These are phyloP conservation scores for Obelidium mucronatum DNA, from an alignment of 192 early-diverging fungal species.

Conservation along the genomic window DNA sequence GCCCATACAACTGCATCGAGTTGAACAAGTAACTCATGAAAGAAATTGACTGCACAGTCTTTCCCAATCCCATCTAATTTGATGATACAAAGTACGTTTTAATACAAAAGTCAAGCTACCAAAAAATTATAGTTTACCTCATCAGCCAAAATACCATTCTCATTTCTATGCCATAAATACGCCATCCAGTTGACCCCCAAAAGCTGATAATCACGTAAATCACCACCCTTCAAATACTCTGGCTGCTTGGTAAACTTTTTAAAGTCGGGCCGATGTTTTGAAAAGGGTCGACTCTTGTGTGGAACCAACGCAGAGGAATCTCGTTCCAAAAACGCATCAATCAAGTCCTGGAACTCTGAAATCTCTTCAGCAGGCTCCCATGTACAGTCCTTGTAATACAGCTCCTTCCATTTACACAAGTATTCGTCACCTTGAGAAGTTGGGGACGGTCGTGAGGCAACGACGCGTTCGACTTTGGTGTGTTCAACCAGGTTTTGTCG, in stretches of 20 bases:
- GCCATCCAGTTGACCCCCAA: slow-evolving; percentile 98
- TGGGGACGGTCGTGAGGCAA: slow-evolving; percentile 65
- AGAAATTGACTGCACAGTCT: slow-evolving; percentile 96
- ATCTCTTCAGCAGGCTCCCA: slow-evolving; percentile 87
- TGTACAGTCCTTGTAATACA: slow-evolving; percentile 88
- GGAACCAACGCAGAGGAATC: slow-evolving; percentile 77
- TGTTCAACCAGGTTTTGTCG: slow-evolving; percentile 84
- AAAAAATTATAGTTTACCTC: slow-evolving; percentile 50
- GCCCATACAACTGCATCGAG: slow-evolving; percentile 84
- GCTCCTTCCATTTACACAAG: slow-evolving; percentile 89
- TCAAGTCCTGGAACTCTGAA: slow-evolving; percentile 76
- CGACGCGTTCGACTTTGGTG: slow-evolving; percentile 87
- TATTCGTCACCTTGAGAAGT: slow-evolving; percentile 75
- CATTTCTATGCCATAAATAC: slow-evolving; percentile 90
- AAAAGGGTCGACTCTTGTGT: slow-evolving; percentile 62
- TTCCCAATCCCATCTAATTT: slow-evolving; percentile 82
- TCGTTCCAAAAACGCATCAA: slow-evolving; percentile 86
- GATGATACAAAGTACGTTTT: no score
- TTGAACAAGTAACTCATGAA: slow-evolving; percentile 92
- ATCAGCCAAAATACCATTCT: slow-evolving; percentile 97
- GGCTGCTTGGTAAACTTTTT: slow-evolving; percentile 81
- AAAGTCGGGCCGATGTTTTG: slow-evolving; percentile 76
- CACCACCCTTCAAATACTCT: slow-evolving; percentile 80
- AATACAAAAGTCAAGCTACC: slow-evolving; percentile 11
- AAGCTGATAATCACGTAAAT: slow-evolving; percentile 95